Percentiles rank a stretch among this genome's conserved stretches.
Evolutionary conservation across 371 early-diverging fungal species (phyloP).

Genomic region (Sporodiniella umbellata): DNA sequence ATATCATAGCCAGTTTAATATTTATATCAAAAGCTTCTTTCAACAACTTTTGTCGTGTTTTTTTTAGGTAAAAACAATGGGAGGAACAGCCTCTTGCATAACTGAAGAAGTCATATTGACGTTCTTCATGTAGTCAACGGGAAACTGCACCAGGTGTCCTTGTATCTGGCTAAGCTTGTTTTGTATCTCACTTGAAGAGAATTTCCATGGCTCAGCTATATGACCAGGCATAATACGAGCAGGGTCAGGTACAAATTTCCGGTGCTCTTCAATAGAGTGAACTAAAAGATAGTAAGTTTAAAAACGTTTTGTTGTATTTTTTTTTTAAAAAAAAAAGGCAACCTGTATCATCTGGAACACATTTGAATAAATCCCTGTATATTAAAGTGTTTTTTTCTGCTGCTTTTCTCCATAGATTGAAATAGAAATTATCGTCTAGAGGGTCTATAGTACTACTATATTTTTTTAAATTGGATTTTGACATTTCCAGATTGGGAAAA

Average conservation of each 20-base stretch:
- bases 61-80: constrained; percentile 43
- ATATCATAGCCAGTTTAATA: no score
- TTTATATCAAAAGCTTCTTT: no score
- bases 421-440: constrained; percentile 58
- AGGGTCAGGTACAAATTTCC: constrained; percentile 54
- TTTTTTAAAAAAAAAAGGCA: background rate
- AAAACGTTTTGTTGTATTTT: background rate
- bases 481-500: background rate
- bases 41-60: background rate
- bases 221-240: constrained; percentile 49
- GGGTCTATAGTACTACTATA: constrained; percentile 69
- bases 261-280: constrained; percentile 50
- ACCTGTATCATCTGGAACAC: constrained; percentile 84
- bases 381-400: constrained; percentile 67
- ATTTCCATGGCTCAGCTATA: constrained; percentile 45
- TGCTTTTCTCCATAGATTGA: constrained; percentile 58
- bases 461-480: background rate
- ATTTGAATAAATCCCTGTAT: constrained; percentile 75
- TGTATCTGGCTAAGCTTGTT: constrained; percentile 31
- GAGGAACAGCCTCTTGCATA: constrained; percentile 51
- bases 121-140: constrained; percentile 65
- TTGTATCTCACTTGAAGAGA: constrained; percentile 32
- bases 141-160: constrained; percentile 67
- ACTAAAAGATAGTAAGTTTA: constrained; percentile 17
- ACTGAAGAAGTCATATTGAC: constrained; percentile 64